Evolutionary conservation across 2,329 filamentous ascomycete species (phyloP), one percentile per base, ranked within the genome.

Genomic region (Beauveria asiatica): DNA sequence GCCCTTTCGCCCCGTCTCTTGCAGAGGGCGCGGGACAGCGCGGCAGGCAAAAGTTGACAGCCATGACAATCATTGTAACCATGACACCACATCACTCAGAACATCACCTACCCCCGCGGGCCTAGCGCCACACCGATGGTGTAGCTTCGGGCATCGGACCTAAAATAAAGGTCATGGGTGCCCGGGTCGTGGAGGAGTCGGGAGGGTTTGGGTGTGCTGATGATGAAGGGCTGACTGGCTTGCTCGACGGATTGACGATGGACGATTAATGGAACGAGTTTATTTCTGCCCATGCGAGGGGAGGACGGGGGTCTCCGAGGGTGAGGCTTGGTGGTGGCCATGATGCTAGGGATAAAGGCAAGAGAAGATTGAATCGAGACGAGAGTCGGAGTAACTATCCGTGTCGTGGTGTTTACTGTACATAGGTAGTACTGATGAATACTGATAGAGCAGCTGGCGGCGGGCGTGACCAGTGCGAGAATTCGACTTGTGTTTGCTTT

Each of bases 41-140:
- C 41, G 39, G 39, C 19, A 13, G 50, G 33, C 30, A 41, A 23
- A 33, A 42, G 1, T 6, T 37, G 33, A 37, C 33, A 37, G 13
- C 33, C 33, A 37, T 16, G 33, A 13, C 33, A 37, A 37, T 37
- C 33, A 37, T 37, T 33, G 44, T 23, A 6, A 50, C 48, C 27
- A 33, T 27, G 8, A 33, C 52, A 55, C 52, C 23, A 45, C 16
- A 45, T 37, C 42, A 56, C 13, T 9, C 50, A 39, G 25, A 4
- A 19, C 33, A 27, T 52, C 50, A 60, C 57, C 57, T 60, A 60
- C 57, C 57, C 30, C 57, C 50, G 44, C 23, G 50, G 57, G 57
- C 50, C 44, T 54, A 60, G 57, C 57, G 57, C 57, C 57, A 54
- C 57, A 10, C 41, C 50, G 49, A 60, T 53, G 49, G 42, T 60